These are phyloP conservation scores for Rhizophora apiculata DNA, from an alignment of 345 rosid genomes.

Conservation along the genomic window DNA sequence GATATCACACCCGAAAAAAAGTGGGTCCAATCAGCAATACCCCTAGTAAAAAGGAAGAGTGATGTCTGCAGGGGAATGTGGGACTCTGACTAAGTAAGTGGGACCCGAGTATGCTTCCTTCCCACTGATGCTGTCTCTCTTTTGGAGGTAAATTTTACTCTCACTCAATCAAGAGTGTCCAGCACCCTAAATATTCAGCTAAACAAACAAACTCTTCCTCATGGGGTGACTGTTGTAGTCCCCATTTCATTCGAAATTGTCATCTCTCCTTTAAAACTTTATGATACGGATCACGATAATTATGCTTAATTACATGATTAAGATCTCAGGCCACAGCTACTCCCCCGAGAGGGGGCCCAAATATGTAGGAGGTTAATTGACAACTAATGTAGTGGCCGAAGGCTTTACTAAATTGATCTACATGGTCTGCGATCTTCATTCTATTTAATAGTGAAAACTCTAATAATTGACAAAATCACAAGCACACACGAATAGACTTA, in stretches of 20 bases:
- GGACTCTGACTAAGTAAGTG: slow-evolving; percentile 2
- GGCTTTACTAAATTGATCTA: too few relatives aligned
- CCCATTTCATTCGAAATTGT: neutral
- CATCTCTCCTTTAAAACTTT: neutral
- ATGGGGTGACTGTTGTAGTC: neutral
- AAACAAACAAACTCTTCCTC: neutral
- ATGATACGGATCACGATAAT: too few relatives aligned
- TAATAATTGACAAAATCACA: too few relatives aligned
- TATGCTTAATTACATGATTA: too few relatives aligned
- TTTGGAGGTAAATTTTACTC: neutral
- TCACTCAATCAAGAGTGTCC: neutral
- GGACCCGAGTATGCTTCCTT: neutral
- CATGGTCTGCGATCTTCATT: too few relatives aligned
- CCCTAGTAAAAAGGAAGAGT: neutral
- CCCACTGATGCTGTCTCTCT: neutral
- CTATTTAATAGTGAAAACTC: too few relatives aligned
- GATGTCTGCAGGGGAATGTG: slow-evolving; percentile 1
- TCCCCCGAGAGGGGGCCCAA: too few relatives aligned
- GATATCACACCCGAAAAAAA: too few relatives aligned
- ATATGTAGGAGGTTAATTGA: too few relatives aligned
- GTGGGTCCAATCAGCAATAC: neutral
- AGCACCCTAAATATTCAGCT: neutral
- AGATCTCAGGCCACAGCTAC: too few relatives aligned
- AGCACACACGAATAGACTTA: too few relatives aligned
- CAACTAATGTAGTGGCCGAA: too few relatives aligned